These are phyloP conservation scores for Polymyxa betae DNA, from an alignment of 208 protist genomes.

Conservation along the genomic window DNA sequence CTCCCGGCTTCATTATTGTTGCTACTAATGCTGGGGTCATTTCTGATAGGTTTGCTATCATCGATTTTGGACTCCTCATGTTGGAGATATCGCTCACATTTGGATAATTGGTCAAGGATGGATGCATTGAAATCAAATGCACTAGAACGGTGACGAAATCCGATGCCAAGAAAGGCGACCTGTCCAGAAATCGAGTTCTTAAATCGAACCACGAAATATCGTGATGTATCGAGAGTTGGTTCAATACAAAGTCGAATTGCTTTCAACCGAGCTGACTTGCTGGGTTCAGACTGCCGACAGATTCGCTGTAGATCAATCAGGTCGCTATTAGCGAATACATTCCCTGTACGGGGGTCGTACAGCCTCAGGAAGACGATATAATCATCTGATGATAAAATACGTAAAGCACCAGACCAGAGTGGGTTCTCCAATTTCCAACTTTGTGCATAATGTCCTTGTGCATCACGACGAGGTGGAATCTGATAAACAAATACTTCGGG, in stretches of 20 bases:
- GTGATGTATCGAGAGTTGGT: background rate
- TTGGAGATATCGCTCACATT: slow-evolving; percentile 9
- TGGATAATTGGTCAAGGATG: background rate
- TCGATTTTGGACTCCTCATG: too few species aligned
- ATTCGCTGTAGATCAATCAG: background rate
- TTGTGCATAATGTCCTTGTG: background rate
- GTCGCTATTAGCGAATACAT: slow-evolving; percentile 14
- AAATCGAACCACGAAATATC: slow-evolving; percentile 44
- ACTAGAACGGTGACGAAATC: background rate
- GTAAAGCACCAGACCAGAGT: background rate
- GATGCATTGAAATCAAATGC: slow-evolving; percentile 24
- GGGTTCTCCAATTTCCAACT: background rate
- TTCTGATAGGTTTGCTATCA: too few species aligned
- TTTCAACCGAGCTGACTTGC: background rate
- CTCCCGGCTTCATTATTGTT: too few species aligned
- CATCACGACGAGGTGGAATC: background rate
- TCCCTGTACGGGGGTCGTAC: background rate
- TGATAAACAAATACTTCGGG: slow-evolving; percentile 45
- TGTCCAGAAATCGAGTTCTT: background rate
- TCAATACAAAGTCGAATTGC: slow-evolving; percentile 31
- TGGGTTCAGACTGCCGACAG: background rate
- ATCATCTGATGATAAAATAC: background rate
- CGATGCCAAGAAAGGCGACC: background rate
- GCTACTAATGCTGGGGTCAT: too few species aligned
- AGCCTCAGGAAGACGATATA: background rate